Evolutionary conservation across 331 rosid genomes (phyloP).

Genomic region (Malus hybrid): DNA sequence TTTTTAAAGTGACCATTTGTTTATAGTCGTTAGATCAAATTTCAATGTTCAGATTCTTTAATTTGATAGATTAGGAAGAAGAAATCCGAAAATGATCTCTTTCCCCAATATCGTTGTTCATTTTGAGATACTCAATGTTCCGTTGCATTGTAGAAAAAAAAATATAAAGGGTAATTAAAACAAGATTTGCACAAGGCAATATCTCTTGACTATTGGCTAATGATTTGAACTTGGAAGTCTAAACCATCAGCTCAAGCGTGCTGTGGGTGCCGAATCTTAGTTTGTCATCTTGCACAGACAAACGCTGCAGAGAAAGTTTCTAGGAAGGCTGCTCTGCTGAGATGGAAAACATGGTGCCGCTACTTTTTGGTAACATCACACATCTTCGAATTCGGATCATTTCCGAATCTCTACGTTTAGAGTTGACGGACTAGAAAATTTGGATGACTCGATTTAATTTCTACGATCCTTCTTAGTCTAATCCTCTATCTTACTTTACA

Average conservation of each 20-base stretch:
- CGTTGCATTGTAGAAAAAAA: too few species aligned
- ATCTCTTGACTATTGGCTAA: neutral
- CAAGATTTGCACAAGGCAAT: neutral
- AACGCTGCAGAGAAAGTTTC: slow-evolving; percentile 18
- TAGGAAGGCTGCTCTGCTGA: slow-evolving; percentile 19
- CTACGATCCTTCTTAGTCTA: rapidly evolving
- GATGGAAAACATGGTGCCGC: slow-evolving; percentile 31
- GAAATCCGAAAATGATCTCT: too few species aligned
- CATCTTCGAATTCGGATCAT: neutral
- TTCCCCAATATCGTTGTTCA: too few species aligned
- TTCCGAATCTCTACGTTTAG: too few species aligned
- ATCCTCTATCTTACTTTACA: rapidly evolving
- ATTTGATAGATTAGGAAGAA: too few species aligned
- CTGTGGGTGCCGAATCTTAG: slow-evolving; percentile 30
- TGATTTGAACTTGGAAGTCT: neutral
- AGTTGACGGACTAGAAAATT: too few species aligned
- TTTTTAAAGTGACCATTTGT: too few species aligned
- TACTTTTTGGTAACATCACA: slow-evolving; percentile 12
- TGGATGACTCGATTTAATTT: too few species aligned
- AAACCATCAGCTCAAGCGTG: slow-evolving; percentile 1
- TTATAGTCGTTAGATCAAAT: too few species aligned
- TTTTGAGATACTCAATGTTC: too few species aligned
- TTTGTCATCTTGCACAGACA: slow-evolving; percentile 38
- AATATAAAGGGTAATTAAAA: too few species aligned
- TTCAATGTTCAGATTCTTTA: too few species aligned